Percentiles rank a stretch among this genome's conserved stretches.
Evolutionary conservation across 78 protist species (phyloP).

Genomic region (Dictyostelium purpureum): DNA sequence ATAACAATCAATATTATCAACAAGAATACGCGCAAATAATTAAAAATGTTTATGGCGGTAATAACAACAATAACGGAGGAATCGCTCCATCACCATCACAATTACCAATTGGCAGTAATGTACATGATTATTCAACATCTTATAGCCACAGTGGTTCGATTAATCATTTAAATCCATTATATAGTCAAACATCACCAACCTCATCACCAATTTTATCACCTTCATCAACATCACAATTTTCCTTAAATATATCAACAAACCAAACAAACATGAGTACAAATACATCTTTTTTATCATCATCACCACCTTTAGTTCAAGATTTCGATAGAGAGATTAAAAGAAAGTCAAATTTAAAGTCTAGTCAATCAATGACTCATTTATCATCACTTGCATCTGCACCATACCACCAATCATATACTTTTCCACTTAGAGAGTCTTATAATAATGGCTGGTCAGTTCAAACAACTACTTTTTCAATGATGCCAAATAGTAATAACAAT

Average conservation of each 20-base stretch:
- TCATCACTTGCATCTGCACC: neutral
- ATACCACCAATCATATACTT: neutral
- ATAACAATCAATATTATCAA: neutral
- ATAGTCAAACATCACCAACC: neutral
- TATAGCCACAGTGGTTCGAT: neutral
- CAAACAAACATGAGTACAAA: too few relatives aligned
- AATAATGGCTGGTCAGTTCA: constrained; percentile 24
- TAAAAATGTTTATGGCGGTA: neutral
- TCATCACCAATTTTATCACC: constrained; percentile 9
- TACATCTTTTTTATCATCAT: neutral
- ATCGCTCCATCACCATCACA: too few relatives aligned
- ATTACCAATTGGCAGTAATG: neutral
- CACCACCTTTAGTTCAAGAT: neutral
- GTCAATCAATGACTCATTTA: constrained; percentile 11
- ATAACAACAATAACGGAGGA: neutral
- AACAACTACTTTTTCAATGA: neutral
- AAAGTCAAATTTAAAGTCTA: neutral
- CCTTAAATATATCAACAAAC: neutral
- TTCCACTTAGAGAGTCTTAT: constrained; percentile 4
- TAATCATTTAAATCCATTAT: neutral
- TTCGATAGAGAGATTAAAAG: constrained; percentile 14
- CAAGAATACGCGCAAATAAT: neutral
- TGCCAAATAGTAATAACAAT: neutral
- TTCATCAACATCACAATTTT: neutral
- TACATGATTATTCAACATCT: neutral